A percentile compares a stretch with the other conserved stretches of the same genome.
These are phyloP conservation scores for Globisporangium orthogonon DNA, from an alignment of 352 stramenopile genomes.

Conservation along the genomic window DNA sequence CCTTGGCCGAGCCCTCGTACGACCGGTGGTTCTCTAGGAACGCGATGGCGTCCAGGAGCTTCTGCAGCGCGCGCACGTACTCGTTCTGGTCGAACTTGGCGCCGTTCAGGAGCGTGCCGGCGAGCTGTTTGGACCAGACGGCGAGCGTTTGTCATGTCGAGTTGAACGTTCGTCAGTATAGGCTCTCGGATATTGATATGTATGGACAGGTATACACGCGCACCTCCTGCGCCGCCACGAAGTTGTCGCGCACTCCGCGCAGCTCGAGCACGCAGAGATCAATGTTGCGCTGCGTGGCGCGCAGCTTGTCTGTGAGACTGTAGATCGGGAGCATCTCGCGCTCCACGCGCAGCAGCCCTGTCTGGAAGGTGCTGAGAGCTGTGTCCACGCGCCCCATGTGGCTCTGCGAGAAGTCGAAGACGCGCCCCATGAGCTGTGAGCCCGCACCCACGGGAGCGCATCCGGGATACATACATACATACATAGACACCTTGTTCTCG, in stretches of 20 bases:
- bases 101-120: slow-evolving; percentile 50
- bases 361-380: slow-evolving; percentile 55
- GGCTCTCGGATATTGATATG: no score
- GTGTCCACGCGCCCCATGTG: slow-evolving; percentile 58
- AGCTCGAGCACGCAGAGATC: slow-evolving; percentile 72
- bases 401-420: slow-evolving; percentile 16
- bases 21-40: slow-evolving; percentile 65
- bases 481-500: slow-evolving; percentile 46
- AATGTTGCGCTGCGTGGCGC: slow-evolving; percentile 80
- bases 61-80: slow-evolving; percentile 58
- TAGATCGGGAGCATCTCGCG: slow-evolving; percentile 81
- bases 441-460: no score
- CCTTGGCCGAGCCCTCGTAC: slow-evolving; percentile 72
- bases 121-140: slow-evolving; percentile 27
- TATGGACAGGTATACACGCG: neutral
- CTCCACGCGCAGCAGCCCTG: slow-evolving; percentile 61
- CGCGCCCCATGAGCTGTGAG: no score
- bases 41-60: slow-evolving; percentile 54
- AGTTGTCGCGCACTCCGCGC: slow-evolving; percentile 66
- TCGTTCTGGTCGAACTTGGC: slow-evolving; percentile 69
- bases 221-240: slow-evolving; percentile 64
- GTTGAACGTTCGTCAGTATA: no score
- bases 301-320: slow-evolving; percentile 75
- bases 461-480: neutral
- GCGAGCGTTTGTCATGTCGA: no score